Conservation (phyloP, 192 early-diverging fungal species). For the Coemansia sp. region DNA sequence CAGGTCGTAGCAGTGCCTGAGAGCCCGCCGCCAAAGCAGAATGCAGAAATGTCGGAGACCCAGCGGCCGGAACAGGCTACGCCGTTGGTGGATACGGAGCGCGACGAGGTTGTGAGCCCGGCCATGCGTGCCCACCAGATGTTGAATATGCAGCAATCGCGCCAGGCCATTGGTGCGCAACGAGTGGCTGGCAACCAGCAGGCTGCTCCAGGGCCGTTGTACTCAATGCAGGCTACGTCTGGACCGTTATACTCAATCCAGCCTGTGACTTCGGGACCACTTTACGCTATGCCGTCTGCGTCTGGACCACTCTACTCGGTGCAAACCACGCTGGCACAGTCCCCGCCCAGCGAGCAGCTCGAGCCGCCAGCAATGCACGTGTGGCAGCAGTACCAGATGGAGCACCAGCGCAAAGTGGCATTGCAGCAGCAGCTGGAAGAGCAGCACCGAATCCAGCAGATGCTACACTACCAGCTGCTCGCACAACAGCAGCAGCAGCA, state of each 20-base stretch:
- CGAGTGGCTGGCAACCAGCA: slow-evolving; percentile 1
- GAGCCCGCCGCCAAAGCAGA: neutral
- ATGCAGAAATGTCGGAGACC: neutral
- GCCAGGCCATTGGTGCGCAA: slow-evolving; percentile 33
- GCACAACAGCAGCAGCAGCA: slow-evolving; percentile 18
- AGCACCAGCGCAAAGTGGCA: slow-evolving; percentile 30
- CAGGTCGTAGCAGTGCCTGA: no score
- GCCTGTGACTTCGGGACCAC: no score
- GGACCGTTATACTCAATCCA: no score
- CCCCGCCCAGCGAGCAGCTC: slow-evolving; percentile 5
- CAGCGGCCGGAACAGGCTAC: neutral
- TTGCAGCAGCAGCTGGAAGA: slow-evolving; percentile 35
- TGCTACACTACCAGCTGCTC: slow-evolving; percentile 22
- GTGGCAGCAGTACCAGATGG: slow-evolving; percentile 47
- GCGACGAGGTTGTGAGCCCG: slow-evolving; percentile 26
- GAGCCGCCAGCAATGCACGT: slow-evolving; percentile 18
- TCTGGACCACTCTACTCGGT: slow-evolving; percentile 7
- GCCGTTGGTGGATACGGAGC: slow-evolving; percentile 27
- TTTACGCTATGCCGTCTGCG: no score
- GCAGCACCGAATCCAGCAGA: slow-evolving; percentile 30
- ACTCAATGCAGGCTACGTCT: neutral
- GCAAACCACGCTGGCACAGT: neutral
- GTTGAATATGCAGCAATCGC: neutral
- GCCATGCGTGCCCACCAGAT: slow-evolving; percentile 6
- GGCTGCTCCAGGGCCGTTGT: neutral